Percentiles rank a stretch among this genome's conserved stretches.
Conservation (phyloP, 2,329 filamentous ascomycete species). For the Verruconis gallopava region DNA sequence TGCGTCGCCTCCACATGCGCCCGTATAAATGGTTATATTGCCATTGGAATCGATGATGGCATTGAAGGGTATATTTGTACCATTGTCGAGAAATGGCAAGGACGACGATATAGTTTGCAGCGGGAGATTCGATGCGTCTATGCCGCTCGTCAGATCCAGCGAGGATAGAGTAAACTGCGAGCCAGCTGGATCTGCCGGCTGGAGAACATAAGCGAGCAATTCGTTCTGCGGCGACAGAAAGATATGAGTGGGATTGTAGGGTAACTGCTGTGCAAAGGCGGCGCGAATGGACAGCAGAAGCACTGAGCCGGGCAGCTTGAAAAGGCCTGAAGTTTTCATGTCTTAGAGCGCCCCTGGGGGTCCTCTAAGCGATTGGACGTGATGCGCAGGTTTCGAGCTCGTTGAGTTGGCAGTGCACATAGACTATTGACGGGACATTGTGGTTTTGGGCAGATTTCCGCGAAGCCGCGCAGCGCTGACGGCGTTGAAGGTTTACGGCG, state of each 20-base stretch:
- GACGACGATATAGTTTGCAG: slow-evolving; percentile 38
- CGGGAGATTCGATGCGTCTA: slow-evolving; percentile 35
- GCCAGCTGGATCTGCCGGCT: slow-evolving; percentile 35
- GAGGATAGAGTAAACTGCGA: slow-evolving; percentile 44
- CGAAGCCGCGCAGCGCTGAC: too few relatives aligned
- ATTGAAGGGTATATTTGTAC: slow-evolving; percentile 46
- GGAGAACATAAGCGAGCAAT: slow-evolving; percentile 57
- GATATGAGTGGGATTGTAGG: slow-evolving; percentile 67
- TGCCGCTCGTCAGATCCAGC: slow-evolving; percentile 48
- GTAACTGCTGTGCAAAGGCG: slow-evolving; percentile 33
- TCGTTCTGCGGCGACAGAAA: slow-evolving; percentile 42
- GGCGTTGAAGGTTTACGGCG: too few relatives aligned
- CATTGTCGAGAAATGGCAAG: slow-evolving; percentile 49
- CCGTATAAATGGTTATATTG: slow-evolving; percentile 59
- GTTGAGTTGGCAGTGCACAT: too few relatives aligned
- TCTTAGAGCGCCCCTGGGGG: neutral
- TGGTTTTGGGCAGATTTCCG: too few relatives aligned
- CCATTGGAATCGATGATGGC: slow-evolving; percentile 55
- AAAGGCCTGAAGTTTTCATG: neutral
- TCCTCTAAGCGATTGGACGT: neutral
- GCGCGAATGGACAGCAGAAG: slow-evolving; percentile 1
- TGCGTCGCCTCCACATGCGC: slow-evolving; percentile 50
- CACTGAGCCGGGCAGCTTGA: slow-evolving; percentile 1
- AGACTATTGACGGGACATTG: too few relatives aligned
- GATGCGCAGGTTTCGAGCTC: too few relatives aligned